A percentile compares a stretch with the other conserved stretches of the same genome.
phyloP scores from a whole-genome alignment of 2,329 filamentous ascomycete genomes.

The Ceratocystis colombiana region DNA sequence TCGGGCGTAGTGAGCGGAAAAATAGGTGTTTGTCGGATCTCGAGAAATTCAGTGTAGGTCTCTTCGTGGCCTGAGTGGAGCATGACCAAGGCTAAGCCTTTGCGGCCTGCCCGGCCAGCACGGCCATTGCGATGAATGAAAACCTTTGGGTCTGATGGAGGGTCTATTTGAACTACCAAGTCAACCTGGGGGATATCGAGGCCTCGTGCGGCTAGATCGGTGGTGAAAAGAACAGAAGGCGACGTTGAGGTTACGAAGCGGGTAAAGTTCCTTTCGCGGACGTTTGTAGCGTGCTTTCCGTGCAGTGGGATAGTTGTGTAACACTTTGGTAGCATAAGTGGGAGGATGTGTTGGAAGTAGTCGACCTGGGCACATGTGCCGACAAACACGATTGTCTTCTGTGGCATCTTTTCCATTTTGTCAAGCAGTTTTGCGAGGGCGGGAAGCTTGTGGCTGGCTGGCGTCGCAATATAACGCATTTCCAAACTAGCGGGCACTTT shows the following conservation, averaged over 20 bases:
- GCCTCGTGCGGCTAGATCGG: constrained; percentile 81
- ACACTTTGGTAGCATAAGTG: constrained; percentile 55
- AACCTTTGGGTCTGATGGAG: constrained; percentile 54
- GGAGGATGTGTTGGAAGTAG: constrained; percentile 78
- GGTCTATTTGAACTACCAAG: constrained; percentile 66
- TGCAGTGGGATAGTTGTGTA: constrained; percentile 73
- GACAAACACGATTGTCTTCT: constrained; percentile 82
- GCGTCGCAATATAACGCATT: constrained; percentile 72
- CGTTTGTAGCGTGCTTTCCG: constrained; percentile 81
- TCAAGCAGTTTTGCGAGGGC: constrained; percentile 60
- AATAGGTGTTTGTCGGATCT: constrained; percentile 79
- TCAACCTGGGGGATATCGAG: constrained; percentile 89
- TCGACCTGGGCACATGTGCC: constrained; percentile 92
- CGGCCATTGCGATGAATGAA: constrained; percentile 91
- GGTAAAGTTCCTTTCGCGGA: constrained; percentile 77
- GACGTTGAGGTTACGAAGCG: constrained; percentile 65
- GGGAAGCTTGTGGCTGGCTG: constrained; percentile 70
- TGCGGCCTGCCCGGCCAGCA: constrained; percentile 78
- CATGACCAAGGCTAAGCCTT: constrained; percentile 75
- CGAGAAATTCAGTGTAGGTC: constrained; percentile 79
- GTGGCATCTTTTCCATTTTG: constrained; percentile 59
- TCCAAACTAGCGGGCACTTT: constrained; percentile 85
- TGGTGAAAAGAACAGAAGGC: constrained; percentile 77
- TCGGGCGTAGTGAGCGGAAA: constrained; percentile 47
- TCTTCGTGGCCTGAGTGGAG: constrained; percentile 77